Evolutionary conservation across 2,329 filamentous ascomycete genomes (phyloP), one percentile per base, ranked within the genome.

Genomic region (Pseudogymnoascus sp.): DNA sequence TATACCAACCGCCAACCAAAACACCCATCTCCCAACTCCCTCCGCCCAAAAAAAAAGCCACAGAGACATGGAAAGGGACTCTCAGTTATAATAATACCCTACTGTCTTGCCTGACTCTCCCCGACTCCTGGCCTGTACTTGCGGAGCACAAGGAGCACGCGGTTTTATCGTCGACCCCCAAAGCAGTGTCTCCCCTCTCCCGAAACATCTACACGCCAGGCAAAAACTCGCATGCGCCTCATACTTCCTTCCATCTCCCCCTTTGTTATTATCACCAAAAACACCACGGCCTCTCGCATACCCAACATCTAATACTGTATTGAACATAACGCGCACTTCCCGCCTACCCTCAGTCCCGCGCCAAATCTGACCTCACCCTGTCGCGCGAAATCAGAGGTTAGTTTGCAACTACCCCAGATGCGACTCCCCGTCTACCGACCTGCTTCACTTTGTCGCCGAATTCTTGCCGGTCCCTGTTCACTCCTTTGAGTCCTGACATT

Each of bases 241-340:
- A 19, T 35, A 33, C 29, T 15, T 56, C 29, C 19, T 21, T 15
- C 50, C 50, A 35, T 33, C 50, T 33, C 26, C 50, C 50, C 50
- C 29, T 56, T 56, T 56, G 50, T 56, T 56, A 56, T 56, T 35
- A 56, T 56, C 50, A 56, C 50, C 50, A 56, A 56, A 56, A 56
- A 4, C 50, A 56, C 10, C 29, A 56, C 50, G 50, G 29, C 50
- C 17, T 56, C 50, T 33, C 50, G 3, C 50, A 33, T 56, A 15
- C 29, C 17, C 17, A 19, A 33, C 29, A 21, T 35, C 7, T 56
- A 56, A 35, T 56, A 56, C 29, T 56, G 29, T 33, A 56, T 56
- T 33, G n/a, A 33, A 7, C 17, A 19, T 13, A 56, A 17, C 3
- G 50, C 50, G 29, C 29, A 56, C 33, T 33, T 33, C 31, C 50